Evolutionary conservation across 1,284 basidiomycete genomes (phyloP).

Genomic region (Marasmius tenuissimus): DNA sequence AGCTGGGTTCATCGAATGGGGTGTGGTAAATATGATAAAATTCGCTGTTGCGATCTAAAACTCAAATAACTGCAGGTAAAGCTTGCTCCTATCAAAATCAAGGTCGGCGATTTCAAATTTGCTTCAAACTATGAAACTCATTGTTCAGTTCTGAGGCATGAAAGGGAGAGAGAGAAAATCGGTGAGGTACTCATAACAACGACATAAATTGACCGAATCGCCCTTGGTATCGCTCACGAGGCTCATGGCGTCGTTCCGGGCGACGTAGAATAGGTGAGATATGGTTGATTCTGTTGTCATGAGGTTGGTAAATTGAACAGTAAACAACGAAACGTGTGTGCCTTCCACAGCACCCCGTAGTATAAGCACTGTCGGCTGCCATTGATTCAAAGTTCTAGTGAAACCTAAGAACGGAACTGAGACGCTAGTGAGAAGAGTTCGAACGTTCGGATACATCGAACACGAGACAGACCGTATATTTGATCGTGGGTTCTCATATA

Average conservation of each 20-base stretch:
- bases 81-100: constrained; percentile 78
- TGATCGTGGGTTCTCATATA: constrained; percentile 78
- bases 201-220: constrained; percentile 76
- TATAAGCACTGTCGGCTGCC: constrained; percentile 75
- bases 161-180: background rate
- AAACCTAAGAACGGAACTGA: constrained; percentile 48
- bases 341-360: constrained; percentile 74
- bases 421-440: background rate
- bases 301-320: background rate
- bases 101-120: constrained; percentile 86
- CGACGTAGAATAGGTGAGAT: constrained; percentile 66
- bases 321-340: constrained; percentile 21
- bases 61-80: constrained; percentile 79
- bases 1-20: background rate
- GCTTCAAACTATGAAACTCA: constrained; percentile 58
- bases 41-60: constrained; percentile 79
- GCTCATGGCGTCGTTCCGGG: constrained; percentile 68
- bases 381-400: constrained; percentile 78
- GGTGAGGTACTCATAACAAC: constrained; percentile 56
- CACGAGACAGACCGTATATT: constrained; percentile 47
- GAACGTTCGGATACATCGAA: background rate
- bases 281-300: constrained; percentile 62
- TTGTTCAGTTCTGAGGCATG: background rate
- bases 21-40: constrained; percentile 64
- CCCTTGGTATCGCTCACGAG: constrained; percentile 78